Evolutionary conservation across 805 yeast species (phyloP), one percentile per base, ranked within the genome.

Genomic region (Suhomyces tanzawaensis): DNA sequence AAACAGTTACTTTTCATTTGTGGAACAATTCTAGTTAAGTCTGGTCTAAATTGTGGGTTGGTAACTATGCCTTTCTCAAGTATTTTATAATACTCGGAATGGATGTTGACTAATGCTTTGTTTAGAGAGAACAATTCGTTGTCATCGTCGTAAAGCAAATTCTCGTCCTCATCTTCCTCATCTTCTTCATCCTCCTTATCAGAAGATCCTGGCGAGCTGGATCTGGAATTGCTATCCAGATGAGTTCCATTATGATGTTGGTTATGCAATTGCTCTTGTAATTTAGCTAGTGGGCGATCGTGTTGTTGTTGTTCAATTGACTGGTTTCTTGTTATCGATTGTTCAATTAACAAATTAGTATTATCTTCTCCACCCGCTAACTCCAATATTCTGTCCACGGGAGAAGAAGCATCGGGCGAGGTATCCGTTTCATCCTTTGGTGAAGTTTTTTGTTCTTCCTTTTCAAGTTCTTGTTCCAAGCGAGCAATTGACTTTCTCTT

Each of bases 251-350:
- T 51, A 23, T 55, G 61, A 33, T 59, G 60, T 25, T 75, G 66
- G 44, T 67, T 70, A 44, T 83, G 88, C 42, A 88, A 66, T 48
- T 81, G 79, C 49, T 81, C 78, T 55, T 89, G 96, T 36, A 88
- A 64, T 46, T 82, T 83, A 0, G 95, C 95, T 44, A 88, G 65
- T 1, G 96, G 96, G 46, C 96, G 71, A 37, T 86, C 90, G 28
- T 77, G 78, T 52, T 82, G 85, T 53, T 88, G 95, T 34, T 79
- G 84, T 50, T 86, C 95, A 3, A 88, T 64, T 0, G 85, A 76
- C 15, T 79, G 83, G 18, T 79, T 77, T 47, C 89, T 72, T 38
- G 83, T 81, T 16, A 74, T 64, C 19, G 82, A 77, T 57, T 83
- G 78, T 52, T 72, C 76, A 25, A 70, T 65, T 37, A 82, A 57